These are phyloP conservation scores for Leptomonas seymouri DNA, from an alignment of 208 protist genomes.

Conservation along the genomic window DNA sequence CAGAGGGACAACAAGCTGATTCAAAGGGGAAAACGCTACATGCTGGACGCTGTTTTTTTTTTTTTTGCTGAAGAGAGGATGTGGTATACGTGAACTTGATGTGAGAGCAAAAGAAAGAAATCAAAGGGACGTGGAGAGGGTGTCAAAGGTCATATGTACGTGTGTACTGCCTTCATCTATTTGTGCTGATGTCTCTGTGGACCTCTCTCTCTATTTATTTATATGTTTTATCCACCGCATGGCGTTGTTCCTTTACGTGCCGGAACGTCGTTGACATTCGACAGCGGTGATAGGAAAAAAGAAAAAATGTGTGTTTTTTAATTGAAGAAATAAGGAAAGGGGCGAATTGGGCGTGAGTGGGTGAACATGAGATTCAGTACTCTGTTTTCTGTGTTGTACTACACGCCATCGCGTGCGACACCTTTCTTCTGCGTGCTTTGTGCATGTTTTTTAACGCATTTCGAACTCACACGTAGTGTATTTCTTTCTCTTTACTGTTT, in stretches of 20 bases:
- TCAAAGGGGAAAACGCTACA: no score
- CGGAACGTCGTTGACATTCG: conserved; percentile 2
- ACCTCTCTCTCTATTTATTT: background rate
- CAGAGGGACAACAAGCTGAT: no score
- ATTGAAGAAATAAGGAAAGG: background rate
- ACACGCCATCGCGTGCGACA: no score
- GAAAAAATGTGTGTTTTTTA: background rate
- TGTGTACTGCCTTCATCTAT: background rate
- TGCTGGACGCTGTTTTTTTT: background rate
- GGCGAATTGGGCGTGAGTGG: no score
- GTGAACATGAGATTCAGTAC: background rate
- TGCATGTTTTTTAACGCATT: background rate
- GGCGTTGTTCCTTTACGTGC: conserved; percentile 7
- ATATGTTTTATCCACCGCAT: conserved; percentile 4
- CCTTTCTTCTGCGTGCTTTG: background rate
- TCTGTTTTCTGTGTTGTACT: background rate
- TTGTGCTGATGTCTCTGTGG: background rate
- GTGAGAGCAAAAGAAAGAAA: background rate
- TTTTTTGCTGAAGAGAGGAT: background rate
- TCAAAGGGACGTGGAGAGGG: no score
- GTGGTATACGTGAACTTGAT: background rate
- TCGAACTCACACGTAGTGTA: background rate
- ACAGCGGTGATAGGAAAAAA: conserved; percentile 1
- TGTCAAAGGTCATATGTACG: background rate
- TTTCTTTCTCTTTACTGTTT: background rate